Evolutionary conservation across 108 stramenopile species (phyloP).

Genomic region (Fragilaria crotonensis): DNA sequence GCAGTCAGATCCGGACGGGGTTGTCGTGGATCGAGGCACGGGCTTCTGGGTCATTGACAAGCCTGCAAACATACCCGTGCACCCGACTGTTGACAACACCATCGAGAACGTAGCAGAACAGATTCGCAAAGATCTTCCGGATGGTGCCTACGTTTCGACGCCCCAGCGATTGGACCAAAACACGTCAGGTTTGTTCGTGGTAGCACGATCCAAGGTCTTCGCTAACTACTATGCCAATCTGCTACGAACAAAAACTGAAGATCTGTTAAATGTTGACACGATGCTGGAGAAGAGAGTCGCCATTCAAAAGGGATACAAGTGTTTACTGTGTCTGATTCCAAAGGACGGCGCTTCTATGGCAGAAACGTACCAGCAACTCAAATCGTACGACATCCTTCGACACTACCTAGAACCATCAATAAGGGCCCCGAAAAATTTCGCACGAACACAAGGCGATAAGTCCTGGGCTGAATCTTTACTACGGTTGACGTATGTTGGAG

Average conservation of each 20-base stretch:
- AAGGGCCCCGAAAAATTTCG: conserved; percentile 57
- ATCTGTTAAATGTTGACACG: background rate
- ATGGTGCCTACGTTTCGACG: conserved; percentile 43
- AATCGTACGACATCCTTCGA: conserved; percentile 30
- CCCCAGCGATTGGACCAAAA: conserved; percentile 77
- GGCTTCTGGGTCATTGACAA: conserved; percentile 56
- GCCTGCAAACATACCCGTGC: conserved; percentile 69
- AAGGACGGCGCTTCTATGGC: background rate
- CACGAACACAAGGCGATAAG: conserved; percentile 11
- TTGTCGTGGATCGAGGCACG: conserved; percentile 26
- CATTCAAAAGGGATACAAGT: conserved; percentile 64
- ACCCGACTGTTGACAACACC: conserved; percentile 76
- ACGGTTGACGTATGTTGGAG: conserved; percentile 41
- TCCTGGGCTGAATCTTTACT: conserved; percentile 73
- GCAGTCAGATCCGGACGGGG: conserved; percentile 40
- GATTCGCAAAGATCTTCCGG: background rate
- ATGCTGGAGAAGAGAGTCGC: background rate
- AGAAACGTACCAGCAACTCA: conserved; percentile 14
- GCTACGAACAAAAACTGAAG: conserved; percentile 40
- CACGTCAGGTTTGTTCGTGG: conserved; percentile 75
- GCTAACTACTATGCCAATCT: conserved; percentile 79
- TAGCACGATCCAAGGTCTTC: conserved; percentile 65
- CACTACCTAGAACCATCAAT: conserved; percentile 73
- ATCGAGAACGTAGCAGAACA: conserved; percentile 68
- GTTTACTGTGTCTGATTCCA: conserved; percentile 20